Evolutionary conservation across 345 rosid genomes (phyloP).

Genomic region (Ceriops tagal): DNA sequence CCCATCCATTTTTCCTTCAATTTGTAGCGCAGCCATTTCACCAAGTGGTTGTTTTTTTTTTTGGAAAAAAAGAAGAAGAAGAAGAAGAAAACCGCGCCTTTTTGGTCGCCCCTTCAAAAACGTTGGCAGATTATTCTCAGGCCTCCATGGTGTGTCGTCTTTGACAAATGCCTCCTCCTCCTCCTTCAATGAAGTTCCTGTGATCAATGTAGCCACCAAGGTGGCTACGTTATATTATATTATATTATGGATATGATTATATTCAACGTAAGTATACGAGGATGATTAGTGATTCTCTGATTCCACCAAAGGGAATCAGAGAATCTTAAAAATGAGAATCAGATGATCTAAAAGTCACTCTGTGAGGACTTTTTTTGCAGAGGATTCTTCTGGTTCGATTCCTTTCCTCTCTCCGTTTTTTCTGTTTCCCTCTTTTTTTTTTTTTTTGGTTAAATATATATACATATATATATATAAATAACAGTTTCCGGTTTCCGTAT

Average conservation of each 20-base stretch:
- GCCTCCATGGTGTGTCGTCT: too few species aligned
- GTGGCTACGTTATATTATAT: too few species aligned
- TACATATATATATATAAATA: neutral
- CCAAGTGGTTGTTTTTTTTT: neutral
- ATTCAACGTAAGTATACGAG: neutral
- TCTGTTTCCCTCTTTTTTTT: neutral
- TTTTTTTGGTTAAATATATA: too few species aligned
- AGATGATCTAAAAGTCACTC: neutral
- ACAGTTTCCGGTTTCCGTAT: conserved; percentile 4
- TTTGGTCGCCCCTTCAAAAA: neutral
- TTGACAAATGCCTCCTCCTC: too few species aligned
- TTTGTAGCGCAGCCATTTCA: conserved; percentile 33
- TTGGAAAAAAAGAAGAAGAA: neutral
- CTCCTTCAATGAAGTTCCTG: too few species aligned
- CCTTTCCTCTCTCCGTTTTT: neutral
- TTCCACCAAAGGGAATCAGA: conserved; percentile 66
- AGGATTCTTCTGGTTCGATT: neutral
- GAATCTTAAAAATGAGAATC: conserved; percentile 32
- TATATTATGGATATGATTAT: too few species aligned
- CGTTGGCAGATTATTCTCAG: too few species aligned
- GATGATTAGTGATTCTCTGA: conserved; percentile 59
- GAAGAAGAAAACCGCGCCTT: neutral
- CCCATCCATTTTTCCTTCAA: conserved; percentile 72
- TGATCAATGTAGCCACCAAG: too few species aligned
- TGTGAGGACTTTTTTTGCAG: neutral